Evolutionary conservation across 768 basidiomycete species (phyloP).

Genomic region (Auricularia sp.): DNA sequence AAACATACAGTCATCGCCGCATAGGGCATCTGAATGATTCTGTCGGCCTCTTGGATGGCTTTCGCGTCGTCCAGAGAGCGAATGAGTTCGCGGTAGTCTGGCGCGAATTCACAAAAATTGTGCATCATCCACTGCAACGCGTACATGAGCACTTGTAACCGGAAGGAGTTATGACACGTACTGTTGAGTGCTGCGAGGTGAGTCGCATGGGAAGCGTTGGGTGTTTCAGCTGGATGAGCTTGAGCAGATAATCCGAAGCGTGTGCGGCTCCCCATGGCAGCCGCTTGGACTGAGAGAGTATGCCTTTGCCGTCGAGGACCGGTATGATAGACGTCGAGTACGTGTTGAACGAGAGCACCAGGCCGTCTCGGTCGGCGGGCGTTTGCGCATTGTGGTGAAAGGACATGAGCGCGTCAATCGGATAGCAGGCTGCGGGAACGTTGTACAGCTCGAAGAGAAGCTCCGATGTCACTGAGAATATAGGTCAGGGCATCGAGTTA

Average conservation of each 20-base stretch:
- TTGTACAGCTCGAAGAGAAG: conserved; percentile 91
- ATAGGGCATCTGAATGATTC: conserved; percentile 85
- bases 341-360: conserved; percentile 86
- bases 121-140: conserved; percentile 75
- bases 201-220: conserved; percentile 85
- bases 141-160: neutral
- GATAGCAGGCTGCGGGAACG: conserved; percentile 78
- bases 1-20: conserved; percentile 26
- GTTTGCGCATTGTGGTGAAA: conserved; percentile 67
- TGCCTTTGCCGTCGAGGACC: conserved; percentile 68
- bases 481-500: neutral
- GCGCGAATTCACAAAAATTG: conserved; percentile 73
- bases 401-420: conserved; percentile 85
- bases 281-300: conserved; percentile 83
- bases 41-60: conserved; percentile 52
- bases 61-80: conserved; percentile 56
- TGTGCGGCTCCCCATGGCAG: conserved; percentile 93
- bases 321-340: conserved; percentile 88
- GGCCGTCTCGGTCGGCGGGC: conserved; percentile 46
- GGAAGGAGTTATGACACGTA: conserved; percentile 26
- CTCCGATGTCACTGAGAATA: conserved; percentile 74
- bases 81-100: conserved; percentile 65
- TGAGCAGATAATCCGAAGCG: conserved; percentile 83
- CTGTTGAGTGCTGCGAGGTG: conserved; percentile 64
- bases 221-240: conserved; percentile 91